phyloP scores from a whole-genome alignment of 2,329 filamentous ascomycete genomes.

The Neopestalotiopsis clavispora region DNA sequence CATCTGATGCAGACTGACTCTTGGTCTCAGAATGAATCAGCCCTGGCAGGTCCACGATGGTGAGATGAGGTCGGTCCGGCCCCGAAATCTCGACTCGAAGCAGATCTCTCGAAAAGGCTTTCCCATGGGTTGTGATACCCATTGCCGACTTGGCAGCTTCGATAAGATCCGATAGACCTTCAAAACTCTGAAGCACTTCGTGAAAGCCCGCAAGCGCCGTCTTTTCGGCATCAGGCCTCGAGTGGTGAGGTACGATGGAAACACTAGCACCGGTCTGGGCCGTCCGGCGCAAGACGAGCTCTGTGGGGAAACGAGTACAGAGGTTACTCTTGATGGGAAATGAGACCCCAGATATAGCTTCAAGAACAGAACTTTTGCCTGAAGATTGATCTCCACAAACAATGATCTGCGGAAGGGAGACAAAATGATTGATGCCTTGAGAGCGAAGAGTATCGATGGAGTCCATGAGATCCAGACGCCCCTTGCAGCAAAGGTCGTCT shows the following conservation, averaged over 20 bases:
- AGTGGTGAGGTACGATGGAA: slow-evolving; percentile 40
- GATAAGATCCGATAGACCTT: slow-evolving; percentile 40
- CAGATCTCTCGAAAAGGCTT: slow-evolving; percentile 50
- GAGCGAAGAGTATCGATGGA: slow-evolving; percentile 44
- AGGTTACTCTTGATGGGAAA: slow-evolving; percentile 64
- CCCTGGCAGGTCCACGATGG: slow-evolving; percentile 64
- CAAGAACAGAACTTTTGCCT: slow-evolving; percentile 69
- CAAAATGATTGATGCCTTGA: slow-evolving; percentile 40
- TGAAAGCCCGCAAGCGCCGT: slow-evolving; percentile 27
- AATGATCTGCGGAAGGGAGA: slow-evolving; percentile 53
- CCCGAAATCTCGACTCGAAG: slow-evolving; percentile 54
- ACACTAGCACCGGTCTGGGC: slow-evolving; percentile 38
- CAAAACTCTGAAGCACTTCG: slow-evolving; percentile 32
- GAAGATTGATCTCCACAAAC: slow-evolving; percentile 67
- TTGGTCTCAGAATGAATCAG: slow-evolving; percentile 56
- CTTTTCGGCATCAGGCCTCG: slow-evolving; percentile 32
- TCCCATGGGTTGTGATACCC: slow-evolving; percentile 45
- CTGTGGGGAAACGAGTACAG: slow-evolving; percentile 68
- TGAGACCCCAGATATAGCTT: slow-evolving; percentile 65
- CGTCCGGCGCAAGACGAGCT: slow-evolving; percentile 60
- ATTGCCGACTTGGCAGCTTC: slow-evolving; percentile 50
- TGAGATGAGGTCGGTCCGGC: slow-evolving; percentile 55
- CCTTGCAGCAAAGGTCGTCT: slow-evolving; percentile 18
- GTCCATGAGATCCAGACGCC: slow-evolving; percentile 44
- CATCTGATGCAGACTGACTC: slow-evolving; percentile 48